Evolutionary conservation across 345 rosid species (phyloP), one percentile per base, ranked within the genome.

Genomic region (thale cress (Arabidopsis thaliana)): DNA sequence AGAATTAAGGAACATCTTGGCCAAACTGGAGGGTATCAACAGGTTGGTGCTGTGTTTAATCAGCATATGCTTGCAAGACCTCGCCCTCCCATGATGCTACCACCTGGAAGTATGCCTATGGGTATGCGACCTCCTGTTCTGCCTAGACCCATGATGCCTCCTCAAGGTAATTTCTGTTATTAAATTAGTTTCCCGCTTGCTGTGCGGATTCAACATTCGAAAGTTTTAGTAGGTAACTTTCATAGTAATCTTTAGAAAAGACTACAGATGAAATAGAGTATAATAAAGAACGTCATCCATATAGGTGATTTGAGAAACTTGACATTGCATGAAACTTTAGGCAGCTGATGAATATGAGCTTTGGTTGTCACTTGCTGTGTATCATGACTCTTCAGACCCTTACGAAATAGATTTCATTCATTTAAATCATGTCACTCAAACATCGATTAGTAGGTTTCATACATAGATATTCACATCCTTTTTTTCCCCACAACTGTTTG

Each of bases 1-100:
- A 88, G 96, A 80, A 89, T 95, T 60, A 95, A 92, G 81, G 98
- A 92, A 71, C 98, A 90, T 82, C 89, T 95, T 61, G 99, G 93
- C 66, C 97, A 95, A 79, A 51, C 97, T 65, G 93, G 91, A 65
- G 96, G 88, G 16, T 92, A 78, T 75, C 90, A 87, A 53, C 98
- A 92, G 81, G 97, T 95, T 52, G 98, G 99, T 58, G 96, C 86
- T 22, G 91, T 87, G 74, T 95, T 82, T 73, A 95, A 88, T 84
- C 99, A 89, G 65, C 97, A 89, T 83, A 76, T 92, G 68, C 72
- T 95, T 53, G 87, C 77, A 46, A 86, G 98, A 71, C 98, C 99
- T 48, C 97, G 91, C 34, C 82, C 85, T 55, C 97, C 95, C 4
- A 80, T 91, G 77, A 87, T 94, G 38, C 88, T 93, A 12, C 86